Evolutionary conservation across 768 basidiomycete genomes (phyloP).

Genomic region (Rubroboletus pulcherrimus): DNA sequence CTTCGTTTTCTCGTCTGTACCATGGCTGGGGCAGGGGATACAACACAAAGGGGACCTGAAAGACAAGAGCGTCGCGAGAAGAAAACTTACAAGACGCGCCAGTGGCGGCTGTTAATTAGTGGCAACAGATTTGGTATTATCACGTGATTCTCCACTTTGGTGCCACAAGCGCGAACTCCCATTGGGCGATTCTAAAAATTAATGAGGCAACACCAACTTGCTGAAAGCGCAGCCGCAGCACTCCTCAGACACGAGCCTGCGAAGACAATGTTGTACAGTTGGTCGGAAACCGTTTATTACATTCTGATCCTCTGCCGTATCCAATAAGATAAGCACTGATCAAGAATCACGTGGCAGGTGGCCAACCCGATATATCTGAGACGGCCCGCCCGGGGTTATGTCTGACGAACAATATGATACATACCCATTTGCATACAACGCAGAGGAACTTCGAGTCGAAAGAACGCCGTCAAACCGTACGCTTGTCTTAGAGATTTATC

Average conservation of each 20-base stretch:
- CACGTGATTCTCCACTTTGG: slow-evolving; percentile 21
- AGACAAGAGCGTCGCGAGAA: slow-evolving; percentile 13
- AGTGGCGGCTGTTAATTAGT: slow-evolving; percentile 20
- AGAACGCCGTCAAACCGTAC: neutral
- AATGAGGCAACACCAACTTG: neutral
- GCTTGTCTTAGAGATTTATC: neutral
- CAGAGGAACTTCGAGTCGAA: neutral
- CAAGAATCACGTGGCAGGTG: neutral
- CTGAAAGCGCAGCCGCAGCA: neutral
- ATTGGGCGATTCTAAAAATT: neutral
- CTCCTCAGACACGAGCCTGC: neutral
- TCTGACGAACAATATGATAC: too few species aligned
- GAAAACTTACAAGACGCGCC: slow-evolving; percentile 22
- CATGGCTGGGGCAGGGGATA: slow-evolving; percentile 13
- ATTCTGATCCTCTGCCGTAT: neutral
- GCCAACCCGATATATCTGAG: neutral
- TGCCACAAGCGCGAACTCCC: slow-evolving; percentile 29
- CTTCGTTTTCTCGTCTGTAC: slow-evolving; percentile 18
- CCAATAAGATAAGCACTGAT: neutral
- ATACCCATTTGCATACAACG: neutral
- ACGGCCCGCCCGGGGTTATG: too few species aligned
- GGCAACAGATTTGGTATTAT: slow-evolving; percentile 11
- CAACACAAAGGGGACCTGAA: neutral
- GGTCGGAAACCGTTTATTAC: neutral
- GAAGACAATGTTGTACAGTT: neutral